Conservation (phyloP, 768 basidiomycete species). For the Xerocomus potaroensis region DNA sequence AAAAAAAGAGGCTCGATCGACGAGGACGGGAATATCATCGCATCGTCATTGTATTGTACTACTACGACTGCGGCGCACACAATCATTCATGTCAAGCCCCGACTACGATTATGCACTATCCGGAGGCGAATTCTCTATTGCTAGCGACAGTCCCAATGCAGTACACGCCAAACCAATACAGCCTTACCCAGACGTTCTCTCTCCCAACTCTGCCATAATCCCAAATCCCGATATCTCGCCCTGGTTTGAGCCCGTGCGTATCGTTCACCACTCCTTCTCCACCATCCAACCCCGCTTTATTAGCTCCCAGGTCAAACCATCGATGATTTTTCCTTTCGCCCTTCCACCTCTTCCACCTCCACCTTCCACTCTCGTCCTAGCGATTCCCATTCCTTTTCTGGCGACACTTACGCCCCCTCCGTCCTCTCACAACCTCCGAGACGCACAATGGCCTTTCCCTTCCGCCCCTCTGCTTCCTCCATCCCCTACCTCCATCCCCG, state of each 20-base stretch:
- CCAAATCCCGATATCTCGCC: constrained; percentile 18
- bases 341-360: too few relatives aligned
- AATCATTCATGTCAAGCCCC: too few relatives aligned
- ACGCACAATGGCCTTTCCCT: constrained; percentile 19
- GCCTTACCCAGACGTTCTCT: constrained; percentile 10
- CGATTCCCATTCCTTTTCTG: constrained; percentile 26
- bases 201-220: neutral
- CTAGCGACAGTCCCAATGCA: neutral
- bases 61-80: too few relatives aligned
- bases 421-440: too few relatives aligned
- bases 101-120: too few relatives aligned
- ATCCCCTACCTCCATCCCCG: constrained; percentile 25
- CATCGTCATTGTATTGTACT: too few relatives aligned
- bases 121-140: too few relatives aligned
- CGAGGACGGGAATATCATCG: neutral
- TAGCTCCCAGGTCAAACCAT: constrained; percentile 19
- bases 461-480: constrained; percentile 32
- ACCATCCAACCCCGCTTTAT: constrained; percentile 5
- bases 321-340: constrained; percentile 20
- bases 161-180: constrained; percentile 1
- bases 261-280: neutral
- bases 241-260: constrained; percentile 18
- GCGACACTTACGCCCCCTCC: constrained; percentile 29
- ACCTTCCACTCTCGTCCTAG: constrained; percentile 23
- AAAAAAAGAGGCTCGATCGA: neutral